Evolutionary conservation across 345 rosid genomes (phyloP), one percentile per base, ranked within the genome.

Genomic region (Gossypium ekmanianum): DNA sequence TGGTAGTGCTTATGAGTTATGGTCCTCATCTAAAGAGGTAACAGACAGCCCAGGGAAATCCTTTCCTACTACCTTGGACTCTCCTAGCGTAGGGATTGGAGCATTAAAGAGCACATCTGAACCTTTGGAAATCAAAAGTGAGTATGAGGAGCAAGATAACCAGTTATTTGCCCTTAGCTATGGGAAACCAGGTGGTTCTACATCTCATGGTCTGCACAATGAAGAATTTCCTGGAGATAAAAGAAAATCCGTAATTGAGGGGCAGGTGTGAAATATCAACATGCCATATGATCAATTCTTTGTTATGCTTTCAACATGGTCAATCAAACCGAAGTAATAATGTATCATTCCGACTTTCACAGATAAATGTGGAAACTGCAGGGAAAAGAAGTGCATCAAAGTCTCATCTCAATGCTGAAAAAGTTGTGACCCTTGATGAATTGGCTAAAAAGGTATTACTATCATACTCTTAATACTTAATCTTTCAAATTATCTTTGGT

Each of bases 21-120:
- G 99, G 98, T 76, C 91, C 74, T 81, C 90, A 61, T 83, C 93
- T 56, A 89, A 89, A 86, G 89, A 88, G 83, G 83, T 78, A 65
- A 79, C 83, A 47, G 84, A 67, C 79, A 81, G 83, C 74, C 87
- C 88, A n/a, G 80, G 68, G 58, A 90, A 86, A 74, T 74, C 88
- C 71, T 83, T 90, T 75, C 84, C 89, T 47, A 17, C 83, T 34
- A 63, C 75, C 70, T 69, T 75, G 72, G 92, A 81, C 77, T 83
- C 88, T 34, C 86, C 88, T 72, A 81, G 77, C 77, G 65, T 88
- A 75, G 89, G 81, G 52, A 79, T 82, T 58, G 87, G 82, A 78
- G 68, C 81, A 61, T 77, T 83, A 74, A 68, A 80, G 68, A 78
- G 75, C 67, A 68, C 81, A 67, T 74, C 84, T 17, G 88, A 80